A percentile compares a stretch with the other conserved stretches of the same genome.
phyloP scores from a whole-genome alignment of 805 yeast genomes.

The Hanseniaspora meyeri region DNA sequence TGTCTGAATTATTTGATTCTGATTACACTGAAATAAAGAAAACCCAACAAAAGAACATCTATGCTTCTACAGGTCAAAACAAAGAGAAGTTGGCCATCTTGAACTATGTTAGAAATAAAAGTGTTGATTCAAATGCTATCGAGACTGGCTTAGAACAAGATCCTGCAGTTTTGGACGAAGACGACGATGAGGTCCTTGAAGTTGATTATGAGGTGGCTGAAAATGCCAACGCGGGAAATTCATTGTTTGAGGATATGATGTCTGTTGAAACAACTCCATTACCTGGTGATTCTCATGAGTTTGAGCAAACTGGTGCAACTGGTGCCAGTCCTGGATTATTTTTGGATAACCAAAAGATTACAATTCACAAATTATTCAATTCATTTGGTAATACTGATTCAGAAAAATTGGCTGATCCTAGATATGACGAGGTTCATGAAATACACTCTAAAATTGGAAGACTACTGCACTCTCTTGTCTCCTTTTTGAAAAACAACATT shows the following conservation, averaged over 20 bases:
- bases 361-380: slow-evolving; percentile 52
- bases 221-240: slow-evolving; percentile 18
- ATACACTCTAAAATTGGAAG: slow-evolving; percentile 49
- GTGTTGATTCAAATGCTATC: slow-evolving; percentile 27
- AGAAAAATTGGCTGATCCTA: slow-evolving; percentile 32
- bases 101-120: slow-evolving; percentile 29
- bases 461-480: slow-evolving; percentile 46
- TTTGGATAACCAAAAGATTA: slow-evolving; percentile 38
- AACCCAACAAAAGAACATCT: slow-evolving; percentile 9
- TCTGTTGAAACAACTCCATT: slow-evolving; percentile 34
- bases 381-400: slow-evolving; percentile 46
- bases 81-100: slow-evolving; percentile 24
- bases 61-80: slow-evolving; percentile 15
- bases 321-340: slow-evolving; percentile 44
- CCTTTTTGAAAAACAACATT: slow-evolving; percentile 35
- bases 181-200: slow-evolving; percentile 21
- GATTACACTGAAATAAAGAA: slow-evolving; percentile 37
- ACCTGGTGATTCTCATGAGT: slow-evolving; percentile 24
- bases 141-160: slow-evolving; percentile 21
- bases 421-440: slow-evolving; percentile 45
- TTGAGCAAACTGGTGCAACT: slow-evolving; percentile 25
- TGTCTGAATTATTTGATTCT: slow-evolving; percentile 62
- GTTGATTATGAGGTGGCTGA: slow-evolving; percentile 20
- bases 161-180: slow-evolving; percentile 19
- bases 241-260: slow-evolving; percentile 31